phyloP scores from a whole-genome alignment of 345 rosid genomes.

The Atalantia buxifolia region DNA sequence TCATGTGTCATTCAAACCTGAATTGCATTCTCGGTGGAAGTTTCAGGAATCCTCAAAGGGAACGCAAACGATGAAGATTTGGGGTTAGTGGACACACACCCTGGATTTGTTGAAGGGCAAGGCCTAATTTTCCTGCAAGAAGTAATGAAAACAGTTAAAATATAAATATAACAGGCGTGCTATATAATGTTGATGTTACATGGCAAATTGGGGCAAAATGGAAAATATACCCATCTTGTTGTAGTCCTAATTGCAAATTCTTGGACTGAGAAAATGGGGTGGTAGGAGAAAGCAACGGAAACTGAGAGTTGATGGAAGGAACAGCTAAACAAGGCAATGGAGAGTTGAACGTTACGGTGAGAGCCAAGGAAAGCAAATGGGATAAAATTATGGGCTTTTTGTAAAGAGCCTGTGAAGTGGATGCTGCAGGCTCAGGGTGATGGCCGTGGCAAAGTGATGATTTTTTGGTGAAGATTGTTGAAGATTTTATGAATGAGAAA shows the following conservation, averaged over 20 bases:
- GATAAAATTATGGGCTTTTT: conserved; percentile 32
- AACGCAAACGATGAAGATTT: conserved; percentile 78
- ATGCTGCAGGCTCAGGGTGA: not conserved
- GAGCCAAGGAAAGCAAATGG: conserved; percentile 54
- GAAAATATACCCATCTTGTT: conserved; percentile 48
- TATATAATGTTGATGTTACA: not conserved
- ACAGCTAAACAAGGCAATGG: conserved; percentile 64
- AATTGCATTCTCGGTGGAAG: conserved; percentile 41
- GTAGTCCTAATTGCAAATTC: conserved; percentile 61
- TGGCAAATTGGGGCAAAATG: not conserved
- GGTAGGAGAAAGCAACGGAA: conserved; percentile 44
- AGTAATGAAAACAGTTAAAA: not conserved
- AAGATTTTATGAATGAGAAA: conserved; percentile 19
- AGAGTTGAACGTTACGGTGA: conserved; percentile 44
- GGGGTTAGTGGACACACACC: conserved; percentile 87
- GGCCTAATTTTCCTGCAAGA: conserved; percentile 72
- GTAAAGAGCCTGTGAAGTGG: not conserved
- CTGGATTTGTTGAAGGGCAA: conserved; percentile 86
- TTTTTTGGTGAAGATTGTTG: not conserved
- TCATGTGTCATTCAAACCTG: conserved; percentile 37
- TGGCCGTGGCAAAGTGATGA: conserved; percentile 13
- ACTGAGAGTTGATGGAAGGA: conserved; percentile 58
- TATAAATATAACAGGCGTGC: too few species aligned
- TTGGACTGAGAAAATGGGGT: conserved; percentile 95
- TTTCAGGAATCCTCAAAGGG: conserved; percentile 66